A percentile compares a stretch with the other conserved stretches of the same genome.
Conservation (phyloP, 176 grass and related monocot species). For the Metroxylon sagu region DNA sequence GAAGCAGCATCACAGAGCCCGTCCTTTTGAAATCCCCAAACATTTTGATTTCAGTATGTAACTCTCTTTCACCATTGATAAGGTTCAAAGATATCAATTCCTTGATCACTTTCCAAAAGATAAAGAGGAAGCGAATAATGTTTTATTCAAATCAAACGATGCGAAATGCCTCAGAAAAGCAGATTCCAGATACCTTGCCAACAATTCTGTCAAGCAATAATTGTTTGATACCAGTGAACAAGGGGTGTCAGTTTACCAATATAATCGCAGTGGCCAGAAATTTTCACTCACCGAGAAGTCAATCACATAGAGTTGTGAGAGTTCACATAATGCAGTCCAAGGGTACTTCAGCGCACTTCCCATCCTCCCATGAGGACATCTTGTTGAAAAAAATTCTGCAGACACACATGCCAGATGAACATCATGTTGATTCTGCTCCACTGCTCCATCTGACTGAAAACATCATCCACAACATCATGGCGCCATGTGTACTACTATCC, state of each 20-base stretch:
- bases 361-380: constrained; percentile 5
- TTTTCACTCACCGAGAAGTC: neutral
- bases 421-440: constrained; percentile 7
- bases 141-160: too few species aligned
- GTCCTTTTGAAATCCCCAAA: too few species aligned
- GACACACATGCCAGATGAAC: constrained; percentile 10
- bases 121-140: too few species aligned
- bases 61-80: too few species aligned
- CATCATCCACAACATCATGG: constrained; percentile 3
- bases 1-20: too few species aligned
- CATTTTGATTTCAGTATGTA: too few species aligned
- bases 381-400: constrained; percentile 16
- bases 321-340: neutral
- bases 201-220: too few species aligned
- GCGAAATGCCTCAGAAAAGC: too few species aligned
- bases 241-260: neutral
- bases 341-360: neutral
- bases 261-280: neutral
- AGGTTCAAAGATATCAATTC: too few species aligned
- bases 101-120: too few species aligned
- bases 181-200: too few species aligned
- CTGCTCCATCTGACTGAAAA: constrained; percentile 16
- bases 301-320: neutral
- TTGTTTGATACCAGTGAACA: too few species aligned
- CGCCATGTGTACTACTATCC: constrained; percentile 6